Evolutionary conservation across 169 alveolate genomes (phyloP).

Genomic region (Plasmodium vinckei): DNA sequence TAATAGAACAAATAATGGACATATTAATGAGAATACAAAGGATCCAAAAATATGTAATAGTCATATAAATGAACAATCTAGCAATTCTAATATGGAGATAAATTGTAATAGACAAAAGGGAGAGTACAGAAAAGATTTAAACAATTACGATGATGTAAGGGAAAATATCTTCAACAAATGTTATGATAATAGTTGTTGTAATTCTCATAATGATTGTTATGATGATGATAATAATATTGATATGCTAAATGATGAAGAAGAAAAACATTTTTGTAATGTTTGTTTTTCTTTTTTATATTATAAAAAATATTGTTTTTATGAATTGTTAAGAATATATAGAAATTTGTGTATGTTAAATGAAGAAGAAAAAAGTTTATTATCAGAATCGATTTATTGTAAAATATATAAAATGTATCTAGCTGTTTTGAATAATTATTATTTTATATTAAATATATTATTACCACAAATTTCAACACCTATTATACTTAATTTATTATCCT

Average conservation of each 20-base stretch:
- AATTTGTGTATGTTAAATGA: conserved; percentile 15
- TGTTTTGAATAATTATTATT: conserved; percentile 44
- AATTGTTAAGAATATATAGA: conserved; percentile 53
- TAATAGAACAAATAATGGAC: too few relatives aligned
- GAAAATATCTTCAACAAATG: not conserved
- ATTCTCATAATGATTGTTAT: too few relatives aligned
- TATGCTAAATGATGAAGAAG: conserved; percentile 36
- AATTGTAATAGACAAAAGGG: too few relatives aligned
- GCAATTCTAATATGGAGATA: too few relatives aligned
- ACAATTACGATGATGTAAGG: too few relatives aligned
- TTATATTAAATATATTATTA: conserved; percentile 46
- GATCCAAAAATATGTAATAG: too few relatives aligned
- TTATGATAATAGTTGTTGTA: not conserved
- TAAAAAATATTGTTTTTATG: conserved; percentile 66
- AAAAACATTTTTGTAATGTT: conserved; percentile 66
- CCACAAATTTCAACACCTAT: conserved; percentile 67
- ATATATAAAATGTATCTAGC: conserved; percentile 51
- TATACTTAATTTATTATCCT: conserved; percentile 26
- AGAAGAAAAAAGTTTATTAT: conserved; percentile 34
- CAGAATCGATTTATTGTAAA: conserved; percentile 55
- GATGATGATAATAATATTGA: conserved; percentile 4
- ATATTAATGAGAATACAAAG: too few relatives aligned
- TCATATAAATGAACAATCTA: too few relatives aligned
- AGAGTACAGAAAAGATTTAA: too few relatives aligned
- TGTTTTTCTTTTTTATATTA: conserved; percentile 73